Base-by-base conservation (phyloP, 192 early-diverging fungal species). In the Entomortierella parvispora region DNA sequence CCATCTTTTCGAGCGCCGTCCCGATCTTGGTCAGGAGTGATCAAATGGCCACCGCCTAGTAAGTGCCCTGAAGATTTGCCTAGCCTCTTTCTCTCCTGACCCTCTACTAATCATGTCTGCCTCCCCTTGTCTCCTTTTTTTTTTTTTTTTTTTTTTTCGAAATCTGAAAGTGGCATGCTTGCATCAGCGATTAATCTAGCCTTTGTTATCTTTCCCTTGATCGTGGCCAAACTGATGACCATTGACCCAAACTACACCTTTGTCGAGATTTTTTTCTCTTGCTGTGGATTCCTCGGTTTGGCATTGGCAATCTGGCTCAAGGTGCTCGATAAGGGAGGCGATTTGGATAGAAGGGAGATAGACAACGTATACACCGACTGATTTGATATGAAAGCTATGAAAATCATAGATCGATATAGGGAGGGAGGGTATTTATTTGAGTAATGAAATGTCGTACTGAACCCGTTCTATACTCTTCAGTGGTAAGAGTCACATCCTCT, bases 1-100 rank as follows among this genome's bases (percentile, higher is more conserved):
- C 83, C 43, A 85, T 82, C 43, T 80, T 88, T 20, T 85, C 79
- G 78, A 81, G 87, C 20, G 80, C 75, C 29, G 80, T 90, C 18
- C 85, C 87, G 2, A 49, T 84, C 25, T 62, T 90, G 6, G 86
- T 90, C 15, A 50, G 49, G 0, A 66, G 69, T 14, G 49, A 63
- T n/a, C 51, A 69, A 28, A 22, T 75, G 3, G 85, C 65, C 0
- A 86, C 81, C 15, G 89, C 83, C 5, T 90, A 59, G 71, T 71
- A 48, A 54, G 70, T 75, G 47, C 14, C n/a, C n/a, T n/a, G n/a
- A n/a, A n/a, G n/a, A n/a, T n/a, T n/a, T n/a, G n/a, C n/a, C n/a
- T n/a, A n/a, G n/a, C n/a, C n/a, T n/a, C n/a, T n/a, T n/a, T n/a
- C n/a, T n/a, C n/a, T n/a, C n/a, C n/a, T n/a, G n/a, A n/a, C n/a